A percentile compares a stretch with the other conserved stretches of the same genome.
These are phyloP conservation scores for Aquilaria yunnanensis DNA, from an alignment of 345 rosid genomes.

Conservation along the genomic window DNA sequence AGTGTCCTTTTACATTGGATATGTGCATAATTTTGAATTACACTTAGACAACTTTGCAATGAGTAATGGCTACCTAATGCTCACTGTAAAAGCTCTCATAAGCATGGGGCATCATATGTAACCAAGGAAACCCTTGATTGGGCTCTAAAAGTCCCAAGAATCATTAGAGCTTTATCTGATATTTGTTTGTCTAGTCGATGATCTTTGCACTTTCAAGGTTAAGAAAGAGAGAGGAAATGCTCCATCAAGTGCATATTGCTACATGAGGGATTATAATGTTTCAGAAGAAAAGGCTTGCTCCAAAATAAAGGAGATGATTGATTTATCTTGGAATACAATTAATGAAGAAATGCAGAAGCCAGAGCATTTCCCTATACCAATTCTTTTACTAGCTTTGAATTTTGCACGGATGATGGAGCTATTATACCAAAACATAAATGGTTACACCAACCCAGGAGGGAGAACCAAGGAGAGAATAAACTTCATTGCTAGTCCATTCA, in stretches of 20 bases:
- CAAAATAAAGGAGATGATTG: slow-evolving; percentile 5
- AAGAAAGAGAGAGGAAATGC: slow-evolving; percentile 21
- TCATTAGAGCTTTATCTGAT: slow-evolving; percentile 8
- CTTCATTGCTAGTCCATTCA: slow-evolving; percentile 16
- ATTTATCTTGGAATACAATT: slow-evolving; percentile 27
- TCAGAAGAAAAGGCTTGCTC: slow-evolving; percentile 17
- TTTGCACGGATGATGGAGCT: slow-evolving; percentile 21
- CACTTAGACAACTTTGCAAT: slow-evolving; percentile 17
- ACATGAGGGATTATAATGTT: slow-evolving; percentile 21
- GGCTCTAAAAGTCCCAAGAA: slow-evolving; percentile 7
- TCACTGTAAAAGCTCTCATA: slow-evolving; percentile 11
- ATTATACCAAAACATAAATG: slow-evolving; percentile 20
- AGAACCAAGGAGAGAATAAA: slow-evolving; percentile 10
- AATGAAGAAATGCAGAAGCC: slow-evolving; percentile 24
- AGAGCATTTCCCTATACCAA: slow-evolving; percentile 8
- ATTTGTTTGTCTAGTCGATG: slow-evolving; percentile 30
- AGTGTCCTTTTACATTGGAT: slow-evolving; percentile 15
- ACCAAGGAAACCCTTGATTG: slow-evolving; percentile 4
- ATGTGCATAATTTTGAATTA: slow-evolving; percentile 25
- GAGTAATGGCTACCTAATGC: slow-evolving; percentile 7
- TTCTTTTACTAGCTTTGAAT: slow-evolving; percentile 17
- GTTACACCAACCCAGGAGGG: slow-evolving; percentile 9
- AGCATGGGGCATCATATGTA: slow-evolving; percentile 22
- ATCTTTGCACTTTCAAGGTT: slow-evolving; percentile 17
- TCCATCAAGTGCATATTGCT: slow-evolving; percentile 27